phyloP scores from a whole-genome alignment of 164 flowering plant genomes.

The Vitis rupestris region DNA sequence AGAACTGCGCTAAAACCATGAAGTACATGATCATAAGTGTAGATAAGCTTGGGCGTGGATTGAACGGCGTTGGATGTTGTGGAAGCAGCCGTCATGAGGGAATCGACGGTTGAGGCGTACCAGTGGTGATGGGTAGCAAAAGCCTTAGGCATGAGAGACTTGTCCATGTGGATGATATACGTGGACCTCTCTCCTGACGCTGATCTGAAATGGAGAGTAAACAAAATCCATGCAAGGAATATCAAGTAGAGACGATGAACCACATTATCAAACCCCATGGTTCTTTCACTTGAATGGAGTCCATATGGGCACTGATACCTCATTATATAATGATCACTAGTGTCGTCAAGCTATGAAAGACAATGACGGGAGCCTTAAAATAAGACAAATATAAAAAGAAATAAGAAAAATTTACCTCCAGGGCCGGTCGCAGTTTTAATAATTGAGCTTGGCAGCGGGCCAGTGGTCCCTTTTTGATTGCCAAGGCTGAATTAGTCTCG shows the following conservation, averaged over 20 bases:
- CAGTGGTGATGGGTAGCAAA: slow-evolving; percentile 37
- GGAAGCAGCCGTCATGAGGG: slow-evolving; percentile 17
- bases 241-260: too few species aligned
- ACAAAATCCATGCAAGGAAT: slow-evolving; percentile 1
- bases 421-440: too few species aligned
- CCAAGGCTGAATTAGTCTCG: too few species aligned
- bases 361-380: too few species aligned
- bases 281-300: not conserved
- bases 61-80: not conserved
- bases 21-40: slow-evolving; percentile 38
- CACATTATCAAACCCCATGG: slow-evolving; percentile 1
- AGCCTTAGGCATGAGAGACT: slow-evolving; percentile 45
- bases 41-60: slow-evolving; percentile 20
- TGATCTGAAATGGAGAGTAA: not conserved
- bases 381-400: too few species aligned
- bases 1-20: slow-evolving; percentile 53
- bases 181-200: slow-evolving; percentile 15
- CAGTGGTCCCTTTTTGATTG: too few species aligned
- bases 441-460: too few species aligned
- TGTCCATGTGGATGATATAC: slow-evolving; percentile 64
- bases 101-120: slow-evolving; percentile 37
- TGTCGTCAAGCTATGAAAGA: too few species aligned
- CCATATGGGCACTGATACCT: too few species aligned
- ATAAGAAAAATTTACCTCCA: too few species aligned
- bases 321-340: too few species aligned